Base-by-base conservation (phyloP, 2,329 filamentous ascomycete species). In the Cyanodermella asteris region DNA sequence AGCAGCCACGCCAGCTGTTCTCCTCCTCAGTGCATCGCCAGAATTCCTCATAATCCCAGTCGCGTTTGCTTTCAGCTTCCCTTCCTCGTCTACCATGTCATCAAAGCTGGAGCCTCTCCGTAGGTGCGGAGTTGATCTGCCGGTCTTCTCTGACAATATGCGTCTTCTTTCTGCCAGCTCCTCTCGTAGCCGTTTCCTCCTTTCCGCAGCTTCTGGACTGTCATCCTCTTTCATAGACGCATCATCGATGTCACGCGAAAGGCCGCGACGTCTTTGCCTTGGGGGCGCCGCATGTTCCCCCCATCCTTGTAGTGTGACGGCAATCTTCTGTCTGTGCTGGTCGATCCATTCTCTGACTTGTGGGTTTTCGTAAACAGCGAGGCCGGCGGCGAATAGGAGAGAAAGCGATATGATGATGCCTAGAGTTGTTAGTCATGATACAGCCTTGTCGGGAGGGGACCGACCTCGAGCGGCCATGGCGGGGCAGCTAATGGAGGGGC, bases 361-460 rank as follows among this genome's bases (percentile, higher is more conserved):
- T 1, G 66, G 66, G 20, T 60, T 68, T 41, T 72, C 62, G 43
- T 70, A 68, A 22, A 68, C 57, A 26, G 66, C 66, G 25, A 70
- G 56, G 8, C 64, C 61, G 11, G 67, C 64, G 31, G 66, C 66
- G 26, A 70, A 57, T 28, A 71, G 50, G 20, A 71, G 54, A 21
- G 61, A 61, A 33, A 67, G 56, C 23, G 62, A 63, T 35, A 72
- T 59, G 33, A 72, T 62, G 34, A 70, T 55, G 39, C 65, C 66
- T 71, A 33, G 20, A n/a, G n/a, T n/a, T n/a, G n/a, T n/a, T n/a
- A n/a, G n/a, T n/a, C n/a, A n/a, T n/a, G n/a, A n/a, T n/a, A n/a
- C n/a, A n/a, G n/a, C n/a, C n/a, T n/a, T n/a, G n/a, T n/a, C n/a
- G n/a, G n/a, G n/a, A n/a, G n/a, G n/a, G n/a, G n/a, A n/a, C n/a